A percentile compares a stretch with the other conserved stretches of the same genome.
Conservation (phyloP, 257 asterid species). For the Jaltomata sinuosa region DNA sequence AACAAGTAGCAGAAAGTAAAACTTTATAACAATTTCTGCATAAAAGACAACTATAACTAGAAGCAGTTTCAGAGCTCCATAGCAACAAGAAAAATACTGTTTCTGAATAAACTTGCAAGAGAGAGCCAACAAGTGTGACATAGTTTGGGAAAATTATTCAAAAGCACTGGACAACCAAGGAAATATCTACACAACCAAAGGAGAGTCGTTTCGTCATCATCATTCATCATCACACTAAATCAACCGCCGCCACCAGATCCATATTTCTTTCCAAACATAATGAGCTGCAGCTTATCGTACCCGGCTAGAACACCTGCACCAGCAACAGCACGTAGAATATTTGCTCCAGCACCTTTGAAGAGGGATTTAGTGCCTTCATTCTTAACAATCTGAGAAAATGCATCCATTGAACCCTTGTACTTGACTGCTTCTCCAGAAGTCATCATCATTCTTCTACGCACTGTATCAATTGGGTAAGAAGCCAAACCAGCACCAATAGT, state of each 20-base stretch:
- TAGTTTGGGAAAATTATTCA: not conserved
- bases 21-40: not conserved
- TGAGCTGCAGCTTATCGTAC: conserved; percentile 64
- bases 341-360: conserved; percentile 82
- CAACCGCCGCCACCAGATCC: conserved; percentile 60
- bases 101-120: not conserved
- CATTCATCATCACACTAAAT: conserved; percentile 13
- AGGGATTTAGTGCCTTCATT: conserved; percentile 62
- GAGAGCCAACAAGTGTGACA: not conserved
- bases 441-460: conserved; percentile 89
- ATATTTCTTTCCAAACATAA: conserved; percentile 54
- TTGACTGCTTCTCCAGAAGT: conserved; percentile 80
- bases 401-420: conserved; percentile 53
- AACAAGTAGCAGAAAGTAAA: not conserved
- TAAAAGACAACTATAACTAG: not conserved
- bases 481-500: conserved; percentile 71
- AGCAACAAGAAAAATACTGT: not conserved
- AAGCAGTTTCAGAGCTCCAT: not conserved
- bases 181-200: not conserved
- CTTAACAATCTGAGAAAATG: conserved; percentile 51
- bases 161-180: not conserved
- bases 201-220: conserved; percentile 23
- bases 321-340: conserved; percentile 67
- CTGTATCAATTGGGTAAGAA: conserved; percentile 70
- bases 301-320: conserved; percentile 84